Conservation (phyloP, 768 basidiomycete species). For the Baorangia bicolor region DNA sequence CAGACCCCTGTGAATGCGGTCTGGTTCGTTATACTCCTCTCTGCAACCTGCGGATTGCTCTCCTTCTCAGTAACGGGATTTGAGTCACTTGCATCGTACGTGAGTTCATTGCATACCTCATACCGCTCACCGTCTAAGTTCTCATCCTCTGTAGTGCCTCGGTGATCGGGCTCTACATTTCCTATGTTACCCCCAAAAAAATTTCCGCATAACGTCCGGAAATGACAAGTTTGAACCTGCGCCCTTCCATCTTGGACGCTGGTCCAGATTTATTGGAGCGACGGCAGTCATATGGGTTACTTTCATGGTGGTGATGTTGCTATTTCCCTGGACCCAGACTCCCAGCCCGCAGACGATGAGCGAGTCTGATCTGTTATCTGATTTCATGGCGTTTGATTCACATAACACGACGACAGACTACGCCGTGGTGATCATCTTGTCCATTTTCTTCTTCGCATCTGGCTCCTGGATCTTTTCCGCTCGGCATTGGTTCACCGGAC, state of each 20-base stretch:
- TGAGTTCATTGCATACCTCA: neutral
- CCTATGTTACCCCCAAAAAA: conserved; percentile 39
- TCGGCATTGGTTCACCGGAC: conserved; percentile 35
- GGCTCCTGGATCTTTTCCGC: conserved; percentile 36
- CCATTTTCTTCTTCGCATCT: conserved; percentile 32
- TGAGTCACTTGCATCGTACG: conserved; percentile 36
- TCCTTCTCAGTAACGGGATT: conserved; percentile 36
- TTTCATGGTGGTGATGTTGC: conserved; percentile 34
- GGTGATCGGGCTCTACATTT: conserved; percentile 37
- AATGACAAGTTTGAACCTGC: conserved; percentile 34
- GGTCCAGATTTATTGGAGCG: conserved; percentile 31
- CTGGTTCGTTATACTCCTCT: conserved; percentile 37
- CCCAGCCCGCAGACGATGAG: conserved; percentile 33
- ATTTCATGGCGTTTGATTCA: neutral
- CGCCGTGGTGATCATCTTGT: conserved; percentile 30
- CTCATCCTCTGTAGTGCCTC: conserved; percentile 21
- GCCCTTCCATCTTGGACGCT: conserved; percentile 34
- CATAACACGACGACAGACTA: conserved; percentile 14
- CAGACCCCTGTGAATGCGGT: conserved; percentile 41
- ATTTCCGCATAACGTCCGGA: conserved; percentile 38
- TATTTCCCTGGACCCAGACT: conserved; percentile 32
- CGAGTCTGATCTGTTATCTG: conserved; percentile 15
- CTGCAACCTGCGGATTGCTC: conserved; percentile 32
- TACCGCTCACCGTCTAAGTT: neutral
- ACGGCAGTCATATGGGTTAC: conserved; percentile 31